Percentiles rank a stretch among this genome's conserved stretches.
phyloP scores from a whole-genome alignment of 805 yeast species.

The Sungouiella blattae region DNA sequence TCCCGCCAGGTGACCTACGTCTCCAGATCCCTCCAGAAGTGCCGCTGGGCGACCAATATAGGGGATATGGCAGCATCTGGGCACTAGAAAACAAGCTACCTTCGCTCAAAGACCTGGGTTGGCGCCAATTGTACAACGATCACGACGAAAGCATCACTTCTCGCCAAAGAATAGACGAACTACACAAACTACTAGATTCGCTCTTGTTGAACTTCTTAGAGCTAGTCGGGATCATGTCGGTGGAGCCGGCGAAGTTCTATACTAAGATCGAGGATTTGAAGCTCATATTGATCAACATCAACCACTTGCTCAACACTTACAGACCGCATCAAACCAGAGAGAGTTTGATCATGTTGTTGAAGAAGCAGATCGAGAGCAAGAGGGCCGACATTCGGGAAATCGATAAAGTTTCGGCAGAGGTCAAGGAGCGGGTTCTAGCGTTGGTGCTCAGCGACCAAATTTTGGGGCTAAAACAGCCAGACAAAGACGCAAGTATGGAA shows the following conservation, averaged over 20 bases:
- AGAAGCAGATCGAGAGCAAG: conserved; percentile 66
- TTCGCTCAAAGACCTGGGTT: conserved; percentile 70
- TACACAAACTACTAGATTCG: conserved; percentile 77
- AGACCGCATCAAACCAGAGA: conserved; percentile 95
- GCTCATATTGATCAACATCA: conserved; percentile 79
- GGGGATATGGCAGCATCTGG: conserved; percentile 93
- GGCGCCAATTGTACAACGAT: conserved; percentile 62
- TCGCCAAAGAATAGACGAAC: conserved; percentile 58
- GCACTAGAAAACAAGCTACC: conserved; percentile 74
- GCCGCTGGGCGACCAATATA: conserved; percentile 63
- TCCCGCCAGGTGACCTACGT: conserved; percentile 45
- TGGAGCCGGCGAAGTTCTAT: conserved; percentile 61
- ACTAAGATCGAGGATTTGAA: conserved; percentile 75
- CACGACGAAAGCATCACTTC: conserved; percentile 35
- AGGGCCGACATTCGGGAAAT: conserved; percentile 48
- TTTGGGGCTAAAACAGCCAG: background rate
- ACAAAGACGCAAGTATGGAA: background rate
- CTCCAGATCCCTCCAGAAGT: conserved; percentile 62
- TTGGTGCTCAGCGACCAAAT: conserved; percentile 14
- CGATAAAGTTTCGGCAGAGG: conserved; percentile 35
- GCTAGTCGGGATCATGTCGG: conserved; percentile 70
- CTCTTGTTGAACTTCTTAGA: conserved; percentile 77
- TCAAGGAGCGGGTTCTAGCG: conserved; percentile 33
- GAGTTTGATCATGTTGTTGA: conserved; percentile 69
- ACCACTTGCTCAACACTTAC: conserved; percentile 86